Evolutionary conservation across 768 basidiomycete genomes (phyloP), one percentile per base, ranked within the genome.

Genomic region (Tulasnella sp.): DNA sequence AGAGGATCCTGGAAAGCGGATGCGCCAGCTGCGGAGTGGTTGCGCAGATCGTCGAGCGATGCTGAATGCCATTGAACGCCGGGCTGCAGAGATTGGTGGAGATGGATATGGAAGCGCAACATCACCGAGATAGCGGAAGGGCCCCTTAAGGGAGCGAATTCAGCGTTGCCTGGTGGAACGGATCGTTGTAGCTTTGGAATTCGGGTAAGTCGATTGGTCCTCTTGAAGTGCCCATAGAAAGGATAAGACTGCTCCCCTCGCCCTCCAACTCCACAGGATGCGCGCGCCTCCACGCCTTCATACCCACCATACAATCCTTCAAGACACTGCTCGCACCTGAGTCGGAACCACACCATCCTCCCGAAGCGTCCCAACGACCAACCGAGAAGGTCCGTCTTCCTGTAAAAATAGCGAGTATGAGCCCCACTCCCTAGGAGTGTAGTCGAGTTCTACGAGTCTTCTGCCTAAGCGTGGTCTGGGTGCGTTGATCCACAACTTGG

Each of bases 251-350:
- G 20, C 60, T 64, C 11, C 60, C 50, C n/a, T 64, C 60, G 60
- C 60, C 60, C 60, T 31, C 60, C 12, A 16, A 64, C 60, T 31
- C 60, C 60, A 64, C n/a, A 64, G 60, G 60, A 64, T 64, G 60
- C 60, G 60, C 60, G n/a, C 60, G 60, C 60, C 60, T 64, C 28
- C 31, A 3, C 31, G 9, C 60, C 9, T 34, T 34, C 31, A 28
- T 28, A 64, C 60, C 31, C 60, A 28, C 60, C 60, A 64, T 64
- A 28, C 60, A 14, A 64, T 64, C 60, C 60, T 64, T n/a, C 60
- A 64, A 64, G 60, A 34, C 50, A 64, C 60, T n/a, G 60, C 60
- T 64, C 60, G 60, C 60, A 64, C 60, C 60, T 4, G 60, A 64
- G 60, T 64, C 60, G 18, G 60, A 50, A 34, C 60, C 60, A n/a